Evolutionary conservation across 352 stramenopile genomes (phyloP), one percentile per base, ranked within the genome.

Genomic region (Pythium brachiatum): DNA sequence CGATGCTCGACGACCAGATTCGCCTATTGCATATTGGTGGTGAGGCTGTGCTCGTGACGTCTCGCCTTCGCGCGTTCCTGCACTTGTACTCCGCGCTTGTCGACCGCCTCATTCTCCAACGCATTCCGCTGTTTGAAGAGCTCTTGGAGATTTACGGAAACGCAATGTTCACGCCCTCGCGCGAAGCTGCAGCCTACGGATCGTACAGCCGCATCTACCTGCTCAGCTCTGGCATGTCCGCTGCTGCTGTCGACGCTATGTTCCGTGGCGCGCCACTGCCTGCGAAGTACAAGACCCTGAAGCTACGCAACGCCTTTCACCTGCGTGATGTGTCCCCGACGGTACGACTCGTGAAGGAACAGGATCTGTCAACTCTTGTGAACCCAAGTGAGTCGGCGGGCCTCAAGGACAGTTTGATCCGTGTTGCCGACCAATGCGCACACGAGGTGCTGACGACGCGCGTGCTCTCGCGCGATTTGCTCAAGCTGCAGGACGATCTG

Each of bases 81-180:
- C 41, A 61, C n/a, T 13, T 61, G 6, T 53, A 53, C 20, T 32
- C 15, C 18, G 54, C 54, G 6, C 41, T 61, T 2, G 16, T 31
- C 7, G 54, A 61, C 20, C 54, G 54, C 9, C 48, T 20, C 8
- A 4, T 55, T 18, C 48, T 55, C 11, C 26, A 39, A 6, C 18
- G 12, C 15, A 23, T 55, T 1, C 60, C 66, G 3, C 68, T 80
- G 46, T 66, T 81, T 20, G 70, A 81, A 3, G 61, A 68, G 0
- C 13, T 76, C 16, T 34, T 81, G 36, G 50, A 50, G 0, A 38
- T 69, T 6, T 77, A 75, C 21, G 70, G 64, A 2, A 1, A 57
- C 21, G 63, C 57, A 27, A 70, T 76, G 12, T 78, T 81, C 38
- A 75, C 73, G 12, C 68, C 70, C 1, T 76, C 72, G 7, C 60